These are phyloP conservation scores for Trichomonascaceae sp. DNA, from an alignment of 1,139 yeast species.

Conservation along the genomic window DNA sequence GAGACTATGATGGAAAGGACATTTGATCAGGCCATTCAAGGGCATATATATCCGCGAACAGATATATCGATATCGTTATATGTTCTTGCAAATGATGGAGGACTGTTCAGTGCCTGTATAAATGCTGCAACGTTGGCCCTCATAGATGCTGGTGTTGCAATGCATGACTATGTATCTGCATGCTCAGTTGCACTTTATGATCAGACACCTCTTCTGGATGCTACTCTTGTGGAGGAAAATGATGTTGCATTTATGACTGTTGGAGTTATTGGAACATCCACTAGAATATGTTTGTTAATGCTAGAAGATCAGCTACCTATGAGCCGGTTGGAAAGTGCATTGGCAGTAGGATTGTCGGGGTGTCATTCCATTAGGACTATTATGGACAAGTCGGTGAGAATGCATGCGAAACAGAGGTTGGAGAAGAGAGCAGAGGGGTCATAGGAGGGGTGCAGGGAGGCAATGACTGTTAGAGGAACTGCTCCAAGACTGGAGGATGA, in stretches of 20 bases:
- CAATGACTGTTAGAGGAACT: not conserved
- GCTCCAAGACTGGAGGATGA: too few species aligned
- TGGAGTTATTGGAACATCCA: slow-evolving; percentile 79
- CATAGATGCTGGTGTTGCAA: slow-evolving; percentile 91
- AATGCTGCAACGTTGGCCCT: slow-evolving; percentile 89
- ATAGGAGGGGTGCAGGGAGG: not conserved
- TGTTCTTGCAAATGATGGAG: slow-evolving; percentile 88
- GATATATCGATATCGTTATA: slow-evolving; percentile 66
- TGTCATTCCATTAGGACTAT: slow-evolving; percentile 72
- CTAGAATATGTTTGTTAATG: slow-evolving; percentile 64
- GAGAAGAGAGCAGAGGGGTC: slow-evolving; percentile 22
- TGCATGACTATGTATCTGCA: slow-evolving; percentile 85
- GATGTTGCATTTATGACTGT: slow-evolving; percentile 77
- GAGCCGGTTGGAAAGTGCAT: slow-evolving; percentile 67
- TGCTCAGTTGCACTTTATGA: slow-evolving; percentile 76
- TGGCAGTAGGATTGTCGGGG: slow-evolving; percentile 89
- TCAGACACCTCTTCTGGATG: slow-evolving; percentile 66
- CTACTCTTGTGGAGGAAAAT: slow-evolving; percentile 73
- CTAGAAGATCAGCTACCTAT: slow-evolving; percentile 77
- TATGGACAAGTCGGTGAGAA: slow-evolving; percentile 81
- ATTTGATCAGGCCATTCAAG: slow-evolving; percentile 71
- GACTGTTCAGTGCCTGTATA: slow-evolving; percentile 68
- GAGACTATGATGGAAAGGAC: slow-evolving; percentile 69
- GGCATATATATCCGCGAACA: slow-evolving; percentile 76
- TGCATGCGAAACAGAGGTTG: slow-evolving; percentile 51